Evolutionary conservation across 2,329 filamentous ascomycete genomes (phyloP), one percentile per base, ranked within the genome.

Genomic region (Lachnellula subtilissima): DNA sequence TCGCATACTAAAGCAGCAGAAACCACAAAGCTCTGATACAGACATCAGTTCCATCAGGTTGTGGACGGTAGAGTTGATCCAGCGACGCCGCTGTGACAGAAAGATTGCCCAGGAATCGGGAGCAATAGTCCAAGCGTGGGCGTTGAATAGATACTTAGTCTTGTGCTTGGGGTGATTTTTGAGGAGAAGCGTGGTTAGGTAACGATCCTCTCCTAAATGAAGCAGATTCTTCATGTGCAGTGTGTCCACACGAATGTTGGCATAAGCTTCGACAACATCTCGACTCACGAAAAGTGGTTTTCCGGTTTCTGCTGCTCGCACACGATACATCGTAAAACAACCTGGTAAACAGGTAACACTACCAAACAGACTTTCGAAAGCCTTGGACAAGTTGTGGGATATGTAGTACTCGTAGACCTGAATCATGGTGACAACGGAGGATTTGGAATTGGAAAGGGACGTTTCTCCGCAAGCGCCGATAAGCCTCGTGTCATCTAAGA

Each of bases 351-450:
- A 99, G 50, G 94, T 99, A 65, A 99, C 93, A 64, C 90, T 96
- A 56, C 93, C 94, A 70, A 99, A 99, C 67, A 99, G 80, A 75
- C 89, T 94, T 75, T 97, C 93, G 72, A 99, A 99, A 12, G 93
- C 94, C 76, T 99, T 97, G 65, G 89, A 87, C 65, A 99, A 76
- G 72, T 97, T 96, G 79, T 99, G 93, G 51, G 93, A 97, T 68
- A 99, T 99, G 78, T 92, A 99, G 80, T 99, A 99, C 74, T 99
- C 93, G 79, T 97, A 99, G 36, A 99, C 93, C 74, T 99, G 94
- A 71, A 99, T 99, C 93, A 97, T 97, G 51, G 94, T 99, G 64
- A 96, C 85, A 69, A 95, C 91, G 1, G 93, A 97, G 6, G 88
- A 82, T 73, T 97, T 97, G 58, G 91, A 89, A 70, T 99, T 99